Base-by-base conservation (phyloP, 768 basidiomycete species). In the Chalciporus sphaerocephalus region DNA sequence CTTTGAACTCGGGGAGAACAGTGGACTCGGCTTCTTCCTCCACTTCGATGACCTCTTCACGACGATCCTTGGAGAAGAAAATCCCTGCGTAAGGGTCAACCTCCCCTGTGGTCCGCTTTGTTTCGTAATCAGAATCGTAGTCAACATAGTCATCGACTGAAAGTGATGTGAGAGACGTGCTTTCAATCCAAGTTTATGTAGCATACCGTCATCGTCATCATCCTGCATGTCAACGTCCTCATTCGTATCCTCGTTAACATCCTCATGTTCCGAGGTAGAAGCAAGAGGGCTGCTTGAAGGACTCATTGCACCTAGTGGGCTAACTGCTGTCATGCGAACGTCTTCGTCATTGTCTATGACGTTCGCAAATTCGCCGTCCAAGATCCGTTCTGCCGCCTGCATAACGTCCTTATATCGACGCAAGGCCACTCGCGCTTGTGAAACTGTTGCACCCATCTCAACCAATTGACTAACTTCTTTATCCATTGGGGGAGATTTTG, bases 21-120 rank as follows among this genome's bases (percentile, higher is more conserved):
- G 68, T 68, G 33, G 61, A 60, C 61, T 87, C 84, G 6, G 83
- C 75, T 39, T 83, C 76, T 66, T 93, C 92, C 58, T 93, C 86
- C 1, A 93, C 81, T 69, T 96, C 92, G 38, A 94, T 90, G 28
- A 94, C 87, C 64, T 89, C 88, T 66, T 95, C 93, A 33, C 81
- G 79, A 38, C 93, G 79, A 61, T 93, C 91, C 70, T 95, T 95
- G 34, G 92, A 95, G 65, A 93, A 96, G 74, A 95, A 95, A 42
- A 95, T 81, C 18, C 90, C 90, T 52, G 91, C 83, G 62, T 96
- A 96, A 10, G 93, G 93, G 69, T 96, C 93, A 10, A 84, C 85
- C 58, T 84, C 80, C 20, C 73, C 72, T 15, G 65, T 69, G 30
- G 69, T 70, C 33, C 66, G 61, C 56, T 43, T 71, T 70, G 22